Base-by-base conservation (phyloP, 208 protist species). In the Crithidia bombi region DNA sequence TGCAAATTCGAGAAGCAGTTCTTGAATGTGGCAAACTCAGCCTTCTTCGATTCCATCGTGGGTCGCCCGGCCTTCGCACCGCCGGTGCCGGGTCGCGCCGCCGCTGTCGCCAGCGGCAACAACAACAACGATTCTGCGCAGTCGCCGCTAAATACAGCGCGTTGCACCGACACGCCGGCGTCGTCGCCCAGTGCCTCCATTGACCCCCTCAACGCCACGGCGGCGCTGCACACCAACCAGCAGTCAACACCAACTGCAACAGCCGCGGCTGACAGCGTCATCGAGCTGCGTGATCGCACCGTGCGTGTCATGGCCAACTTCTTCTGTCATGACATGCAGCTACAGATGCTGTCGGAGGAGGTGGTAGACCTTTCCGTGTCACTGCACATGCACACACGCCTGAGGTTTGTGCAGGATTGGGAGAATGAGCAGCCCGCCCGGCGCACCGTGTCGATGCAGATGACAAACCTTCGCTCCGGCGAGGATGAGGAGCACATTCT, bases 331-430 rank as follows among this genome's bases (percentile, higher is more conserved):
- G 47, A 84, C 21, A 57, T 91, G 28, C 59, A 61, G 43, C 12
- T 92, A 52, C 75, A 74, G 39, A 58, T 91, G 62, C 63, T 93
- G n/a, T 86, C 83, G 3, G 90, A 95, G 59, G 90, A 91, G 43
- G 75, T 86, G 25, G 65, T 84, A 1, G 79, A 87, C 30, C 73
- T 96, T 19, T 84, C 81, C 5, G 41, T 83, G 12, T 79, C 86
- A 0, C n/a, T 93, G 39, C 68, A 63, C 65, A 88, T 82, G 80
- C 70, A 80, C 55, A 39, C 69, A 19, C 51, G 59, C 25, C 46
- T 81, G 36, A 65, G 75, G 35, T 77, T 85, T 39, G 69, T 74
- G 30, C 83, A 86, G 57, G 73, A 87, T 39, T 69, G 65, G 28
- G 81, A 92, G 65, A 81, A 89, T 43, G 76, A 84, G 49, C 39